Evolutionary conservation across 2,329 filamentous ascomycete species (phyloP).

Genomic region (Neonectria sp.): DNA sequence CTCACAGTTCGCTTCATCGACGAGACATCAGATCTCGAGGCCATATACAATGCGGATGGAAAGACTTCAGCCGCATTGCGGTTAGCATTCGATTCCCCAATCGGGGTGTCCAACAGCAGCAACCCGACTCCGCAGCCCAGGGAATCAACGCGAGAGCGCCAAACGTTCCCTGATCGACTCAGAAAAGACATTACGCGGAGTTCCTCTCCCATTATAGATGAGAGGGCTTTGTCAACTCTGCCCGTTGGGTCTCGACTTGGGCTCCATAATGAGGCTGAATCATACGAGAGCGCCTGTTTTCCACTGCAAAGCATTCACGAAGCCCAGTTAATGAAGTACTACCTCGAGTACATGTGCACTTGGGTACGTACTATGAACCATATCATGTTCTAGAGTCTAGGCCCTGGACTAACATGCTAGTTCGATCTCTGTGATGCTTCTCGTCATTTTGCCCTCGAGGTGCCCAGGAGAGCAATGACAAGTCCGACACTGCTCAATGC

Average conservation of each 20-base stretch:
- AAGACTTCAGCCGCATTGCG: constrained; percentile 4
- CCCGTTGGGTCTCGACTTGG: constrained; percentile 25
- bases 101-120: constrained; percentile 3
- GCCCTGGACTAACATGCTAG: constrained; percentile 41
- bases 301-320: constrained; percentile 42
- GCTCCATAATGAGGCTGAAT: constrained; percentile 24
- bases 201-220: constrained; percentile 1
- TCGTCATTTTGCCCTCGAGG: constrained; percentile 66
- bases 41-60: constrained; percentile 27
- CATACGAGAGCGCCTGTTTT: constrained; percentile 29
- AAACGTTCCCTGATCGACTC: neutral
- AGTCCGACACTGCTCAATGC: constrained; percentile 70
- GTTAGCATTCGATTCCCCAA: neutral
- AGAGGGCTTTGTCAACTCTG: constrained; percentile 20
- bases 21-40: constrained; percentile 36
- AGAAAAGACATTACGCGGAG: constrained; percentile 13
- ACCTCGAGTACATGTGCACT: constrained; percentile 48
- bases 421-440: constrained; percentile 60
- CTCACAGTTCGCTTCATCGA: constrained; percentile 36
- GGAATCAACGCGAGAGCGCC: neutral
- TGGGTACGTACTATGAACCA: constrained; percentile 40
- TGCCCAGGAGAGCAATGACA: constrained; percentile 66
- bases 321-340: constrained; percentile 47
- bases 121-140: constrained; percentile 2
- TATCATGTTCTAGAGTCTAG: neutral